Evolutionary conservation across 768 basidiomycete genomes (phyloP).

Genomic region (Ramaria sp.): DNA sequence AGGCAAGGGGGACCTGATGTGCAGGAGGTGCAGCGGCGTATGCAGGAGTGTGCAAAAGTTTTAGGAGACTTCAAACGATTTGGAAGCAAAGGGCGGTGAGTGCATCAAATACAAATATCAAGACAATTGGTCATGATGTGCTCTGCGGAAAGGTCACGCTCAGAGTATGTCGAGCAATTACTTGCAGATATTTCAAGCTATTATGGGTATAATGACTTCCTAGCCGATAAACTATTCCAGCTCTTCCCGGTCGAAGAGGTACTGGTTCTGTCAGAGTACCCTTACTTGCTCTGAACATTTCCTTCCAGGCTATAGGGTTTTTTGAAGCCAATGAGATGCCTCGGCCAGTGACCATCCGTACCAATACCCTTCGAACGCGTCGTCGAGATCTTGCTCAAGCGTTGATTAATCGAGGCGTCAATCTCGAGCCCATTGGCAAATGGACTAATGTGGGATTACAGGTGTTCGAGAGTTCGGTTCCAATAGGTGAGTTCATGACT

Average conservation of each 20-base stretch:
- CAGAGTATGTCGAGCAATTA: slow-evolving; percentile 85
- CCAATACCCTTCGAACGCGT: slow-evolving; percentile 90
- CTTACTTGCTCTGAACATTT: slow-evolving; percentile 1
- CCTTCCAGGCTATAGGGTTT: slow-evolving; percentile 84
- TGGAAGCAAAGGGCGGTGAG: slow-evolving; percentile 59
- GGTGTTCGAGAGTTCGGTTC: slow-evolving; percentile 92
- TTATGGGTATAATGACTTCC: slow-evolving; percentile 95
- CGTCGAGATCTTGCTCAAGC: slow-evolving; percentile 90
- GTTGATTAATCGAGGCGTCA: slow-evolving; percentile 91
- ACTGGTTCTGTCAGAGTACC: slow-evolving; percentile 13
- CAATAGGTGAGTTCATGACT: slow-evolving; percentile 51
- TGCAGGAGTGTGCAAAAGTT: slow-evolving; percentile 66
- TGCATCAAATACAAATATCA: slow-evolving; percentile 8
- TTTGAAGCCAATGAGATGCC: slow-evolving; percentile 96
- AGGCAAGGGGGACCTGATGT: slow-evolving; percentile 59
- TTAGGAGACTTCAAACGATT: slow-evolving; percentile 62
- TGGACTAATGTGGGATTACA: slow-evolving; percentile 99
- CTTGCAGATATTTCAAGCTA: slow-evolving; percentile 86
- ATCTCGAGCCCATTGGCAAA: slow-evolving; percentile 95
- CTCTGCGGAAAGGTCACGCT: slow-evolving; percentile 50
- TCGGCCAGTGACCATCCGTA: slow-evolving; percentile 94
- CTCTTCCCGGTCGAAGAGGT: slow-evolving; percentile 92
- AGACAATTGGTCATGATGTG: slow-evolving; percentile 5
- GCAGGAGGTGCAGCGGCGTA: slow-evolving; percentile 64
- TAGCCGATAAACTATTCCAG: slow-evolving; percentile 89